phyloP scores from a whole-genome alignment of 371 early-diverging fungal species.

The Phascolomyces articulosus region DNA sequence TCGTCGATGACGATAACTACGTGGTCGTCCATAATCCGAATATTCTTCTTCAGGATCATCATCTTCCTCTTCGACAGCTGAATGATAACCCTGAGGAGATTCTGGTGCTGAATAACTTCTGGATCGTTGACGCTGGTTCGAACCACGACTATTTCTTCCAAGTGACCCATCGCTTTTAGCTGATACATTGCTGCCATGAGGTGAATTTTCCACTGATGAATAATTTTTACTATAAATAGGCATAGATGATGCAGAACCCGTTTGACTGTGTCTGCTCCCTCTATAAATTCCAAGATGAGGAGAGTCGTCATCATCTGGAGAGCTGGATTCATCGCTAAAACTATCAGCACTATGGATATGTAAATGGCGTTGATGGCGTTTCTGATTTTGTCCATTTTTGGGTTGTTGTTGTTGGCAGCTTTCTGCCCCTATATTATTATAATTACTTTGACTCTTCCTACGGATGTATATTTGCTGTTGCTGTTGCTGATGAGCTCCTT shows the following conservation, averaged over 20 bases:
- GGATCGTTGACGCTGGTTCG: neutral
- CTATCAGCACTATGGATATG: neutral
- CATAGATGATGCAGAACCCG: neutral
- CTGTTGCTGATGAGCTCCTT: neutral
- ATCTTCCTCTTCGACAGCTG: constrained; percentile 5
- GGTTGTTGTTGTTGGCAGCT: neutral
- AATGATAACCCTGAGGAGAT: constrained; percentile 4
- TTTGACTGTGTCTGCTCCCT: neutral
- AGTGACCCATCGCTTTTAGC: neutral
- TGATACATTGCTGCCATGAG: constrained; percentile 2
- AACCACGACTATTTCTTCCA: neutral
- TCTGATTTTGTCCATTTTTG: neutral
- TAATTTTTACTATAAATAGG: neutral
- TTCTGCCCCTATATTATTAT: neutral
- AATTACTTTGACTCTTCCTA: neutral
- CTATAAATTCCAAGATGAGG: neutral
- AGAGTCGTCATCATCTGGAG: neutral
- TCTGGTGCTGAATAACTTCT: constrained; percentile 7
- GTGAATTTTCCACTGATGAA: constrained; percentile 1
- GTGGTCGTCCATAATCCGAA: neutral
- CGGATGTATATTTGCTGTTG: neutral
- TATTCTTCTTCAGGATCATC: neutral
- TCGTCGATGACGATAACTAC: neutral
- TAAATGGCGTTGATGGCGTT: neutral
- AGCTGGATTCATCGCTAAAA: neutral